Base-by-base conservation (phyloP, 2,329 filamentous ascomycete species). In the Aspergillus clavatus region DNA sequence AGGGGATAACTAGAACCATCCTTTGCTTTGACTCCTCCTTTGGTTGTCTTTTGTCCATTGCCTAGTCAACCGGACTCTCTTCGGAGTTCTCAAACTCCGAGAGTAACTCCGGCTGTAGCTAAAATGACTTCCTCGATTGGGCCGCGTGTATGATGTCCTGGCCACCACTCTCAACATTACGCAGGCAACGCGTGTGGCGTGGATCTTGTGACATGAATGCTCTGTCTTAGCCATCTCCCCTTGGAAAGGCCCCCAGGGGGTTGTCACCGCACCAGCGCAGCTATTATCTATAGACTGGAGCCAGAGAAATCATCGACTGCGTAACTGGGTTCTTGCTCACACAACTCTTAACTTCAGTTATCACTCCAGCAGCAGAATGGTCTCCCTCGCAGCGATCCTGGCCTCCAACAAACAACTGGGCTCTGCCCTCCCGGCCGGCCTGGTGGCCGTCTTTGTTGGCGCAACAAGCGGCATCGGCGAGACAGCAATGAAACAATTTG, bases 381-480 rank as follows among this genome's bases (percentile, higher is more conserved):
- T 66, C 14, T 47, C 45, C 10, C 56, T 66, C 28, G 52, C 56
- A 38, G 48, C 54, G 40, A 55, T 73, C 24, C 64, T 59, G n/a
- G 52, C 57, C 8, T 72, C 71, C 6, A 74, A 74, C 50, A 8
- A 28, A 28, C 26, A 4, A 12, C 26, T 28, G 10, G 26, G n/a
- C 26, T 28, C 26, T 11, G 26, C 26, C 26, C 26, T 28, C 26
- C 26, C 26, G 10, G 54, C 51, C 6, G 51, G 63, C 70, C 52
- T 58, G 53, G 53, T 38, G 28, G 73, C 71, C 36, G 69, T 78
- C 21, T 79, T 80, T 44, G 58, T 77, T 3, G 76, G 78, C 26
- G 78, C 72, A 22, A 81, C 77, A 3, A 71, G 70, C 28, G 78
- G 78, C n/a, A 78, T 81, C 35, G 77, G 77, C 6, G 66, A 75